Evolutionary conservation across 345 rosid species (phyloP).

Genomic region (Hibiscus syriacus): DNA sequence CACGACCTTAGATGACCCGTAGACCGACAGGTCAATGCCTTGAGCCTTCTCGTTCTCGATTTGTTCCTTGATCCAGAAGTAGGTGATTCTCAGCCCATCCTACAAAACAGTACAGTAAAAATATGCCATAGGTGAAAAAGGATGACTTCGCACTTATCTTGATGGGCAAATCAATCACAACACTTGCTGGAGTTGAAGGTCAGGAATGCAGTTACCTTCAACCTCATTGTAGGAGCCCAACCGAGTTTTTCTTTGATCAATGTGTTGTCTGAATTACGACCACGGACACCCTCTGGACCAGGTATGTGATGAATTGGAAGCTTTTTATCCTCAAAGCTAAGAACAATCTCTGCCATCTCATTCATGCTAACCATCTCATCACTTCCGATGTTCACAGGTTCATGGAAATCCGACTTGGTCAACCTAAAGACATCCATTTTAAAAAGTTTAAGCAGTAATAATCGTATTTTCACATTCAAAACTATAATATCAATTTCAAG

Average conservation of each 20-base stretch:
- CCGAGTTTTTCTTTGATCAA: conserved; percentile 97
- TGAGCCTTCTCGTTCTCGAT: conserved; percentile 83
- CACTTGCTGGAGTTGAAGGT: not conserved
- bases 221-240: conserved; percentile 95
- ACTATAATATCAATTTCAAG: not conserved
- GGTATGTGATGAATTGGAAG: conserved; percentile 96
- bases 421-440: conserved; percentile 33
- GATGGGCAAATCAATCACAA: not conserved
- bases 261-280: conserved; percentile 95
- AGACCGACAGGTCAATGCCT: conserved; percentile 67
- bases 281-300: conserved; percentile 99
- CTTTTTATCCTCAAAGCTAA: conserved; percentile 76
- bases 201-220: conserved; percentile 48
- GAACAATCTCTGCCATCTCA: conserved; percentile 96
- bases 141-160: not conserved
- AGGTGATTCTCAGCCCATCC: conserved; percentile 93
- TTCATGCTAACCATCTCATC: conserved; percentile 99
- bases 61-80: conserved; percentile 94
- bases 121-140: not conserved
- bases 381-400: conserved; percentile 97
- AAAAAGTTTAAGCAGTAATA: not conserved
- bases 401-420: conserved; percentile 95
- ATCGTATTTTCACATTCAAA: not conserved
- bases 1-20: conserved; percentile 92
- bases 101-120: conserved; percentile 18